phyloP scores from a whole-genome alignment of 1,139 yeast species.

The Hyphopichia fennica region DNA sequence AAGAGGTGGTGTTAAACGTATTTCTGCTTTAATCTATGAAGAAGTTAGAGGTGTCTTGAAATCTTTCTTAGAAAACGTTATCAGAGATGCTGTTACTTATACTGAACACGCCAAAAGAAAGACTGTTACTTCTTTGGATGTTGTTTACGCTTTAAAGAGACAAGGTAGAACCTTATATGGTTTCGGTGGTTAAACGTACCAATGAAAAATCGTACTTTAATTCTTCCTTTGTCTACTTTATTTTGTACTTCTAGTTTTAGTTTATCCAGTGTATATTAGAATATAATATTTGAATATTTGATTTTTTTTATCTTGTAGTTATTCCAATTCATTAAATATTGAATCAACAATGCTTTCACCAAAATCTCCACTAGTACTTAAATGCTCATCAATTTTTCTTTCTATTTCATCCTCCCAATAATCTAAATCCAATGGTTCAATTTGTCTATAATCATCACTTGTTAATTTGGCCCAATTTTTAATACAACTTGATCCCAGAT shows the following conservation, averaged over 20 bases:
- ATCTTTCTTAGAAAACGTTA: constrained; percentile 85
- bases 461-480: constrained; percentile 53
- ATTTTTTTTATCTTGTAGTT: neutral
- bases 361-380: constrained; percentile 27
- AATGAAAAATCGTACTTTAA: neutral
- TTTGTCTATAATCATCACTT: constrained; percentile 29
- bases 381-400: constrained; percentile 20
- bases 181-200: constrained; percentile 77
- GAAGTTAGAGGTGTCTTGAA: constrained; percentile 89
- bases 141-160: constrained; percentile 94
- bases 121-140: constrained; percentile 92
- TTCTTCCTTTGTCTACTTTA: constrained; percentile 2
- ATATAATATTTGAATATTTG: constrained; percentile 7
- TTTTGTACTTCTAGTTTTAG: constrained; percentile 22
- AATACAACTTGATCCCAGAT: constrained; percentile 53
- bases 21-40: constrained; percentile 89
- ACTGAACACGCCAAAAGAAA: constrained; percentile 97
- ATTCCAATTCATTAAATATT: constrained; percentile 4
- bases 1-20: constrained; percentile 99
- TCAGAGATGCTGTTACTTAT: constrained; percentile 92
- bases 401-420: constrained; percentile 32
- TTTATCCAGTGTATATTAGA: constrained; percentile 32
- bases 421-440: constrained; percentile 31
- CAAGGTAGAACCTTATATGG: constrained; percentile 97
- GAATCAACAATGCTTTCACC: constrained; percentile 19